These are phyloP conservation scores for Micractinium conductrix DNA, from an alignment of 139 green algal species.

Conservation along the genomic window DNA sequence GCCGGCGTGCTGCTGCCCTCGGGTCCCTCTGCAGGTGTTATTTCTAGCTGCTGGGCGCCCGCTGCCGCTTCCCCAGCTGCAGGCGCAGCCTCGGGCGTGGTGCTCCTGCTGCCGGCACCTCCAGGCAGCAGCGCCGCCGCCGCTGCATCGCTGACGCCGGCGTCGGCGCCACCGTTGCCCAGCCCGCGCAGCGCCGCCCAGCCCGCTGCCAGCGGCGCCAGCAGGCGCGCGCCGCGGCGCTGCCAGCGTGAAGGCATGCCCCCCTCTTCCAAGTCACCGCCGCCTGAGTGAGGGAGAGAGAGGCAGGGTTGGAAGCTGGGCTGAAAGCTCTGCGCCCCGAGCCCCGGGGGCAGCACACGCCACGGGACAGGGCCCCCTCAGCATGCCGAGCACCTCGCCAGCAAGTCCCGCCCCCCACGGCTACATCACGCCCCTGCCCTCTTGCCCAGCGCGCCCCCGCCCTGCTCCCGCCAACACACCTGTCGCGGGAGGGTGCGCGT, in stretches of 20 bases:
- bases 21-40: not conserved
- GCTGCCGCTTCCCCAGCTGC: no score
- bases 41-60: not conserved
- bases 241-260: not conserved
- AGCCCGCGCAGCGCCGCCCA: conserved; percentile 6
- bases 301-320: no score
- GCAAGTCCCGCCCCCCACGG: no score
- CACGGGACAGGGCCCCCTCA: no score
- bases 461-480: no score
- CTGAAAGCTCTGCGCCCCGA: no score
- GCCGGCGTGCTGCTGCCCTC: not conserved
- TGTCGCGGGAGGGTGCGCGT: conserved; percentile 9
- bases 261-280: not conserved
- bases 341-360: no score
- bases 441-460: no score
- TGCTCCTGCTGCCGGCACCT: not conserved
- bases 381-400: no score
- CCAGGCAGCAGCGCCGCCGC: not conserved
- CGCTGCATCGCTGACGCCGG: not conserved
- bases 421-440: no score
- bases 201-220: conserved; percentile 3
- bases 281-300: no score
- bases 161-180: not conserved
- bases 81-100: not conserved
- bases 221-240: not conserved